A percentile compares a stretch with the other conserved stretches of the same genome.
phyloP scores from a whole-genome alignment of 202 grass and related monocot species.

The Eragrostis tef region DNA sequence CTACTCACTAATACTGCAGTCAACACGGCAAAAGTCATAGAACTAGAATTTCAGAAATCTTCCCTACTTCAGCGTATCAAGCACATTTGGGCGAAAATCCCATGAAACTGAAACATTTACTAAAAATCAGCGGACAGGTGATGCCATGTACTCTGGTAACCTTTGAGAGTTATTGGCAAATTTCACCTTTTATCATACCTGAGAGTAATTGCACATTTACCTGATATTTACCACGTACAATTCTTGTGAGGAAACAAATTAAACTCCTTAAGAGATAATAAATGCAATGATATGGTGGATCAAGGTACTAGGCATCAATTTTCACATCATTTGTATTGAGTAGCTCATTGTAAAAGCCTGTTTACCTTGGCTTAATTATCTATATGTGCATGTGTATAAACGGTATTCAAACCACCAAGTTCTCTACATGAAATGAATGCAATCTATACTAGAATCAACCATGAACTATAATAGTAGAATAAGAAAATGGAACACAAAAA shows the following conservation, averaged over 20 bases:
- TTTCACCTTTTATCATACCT: slow-evolving; percentile 1
- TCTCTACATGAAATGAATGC: too few relatives aligned
- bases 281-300: neutral
- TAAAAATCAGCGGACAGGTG: neutral
- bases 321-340: slow-evolving; percentile 1
- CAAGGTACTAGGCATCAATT: neutral
- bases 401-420: too few relatives aligned
- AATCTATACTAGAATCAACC: too few relatives aligned
- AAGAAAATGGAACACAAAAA: too few relatives aligned
- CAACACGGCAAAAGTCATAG: neutral
- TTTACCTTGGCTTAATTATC: neutral
- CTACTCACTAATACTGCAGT: neutral
- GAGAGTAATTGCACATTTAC: neutral
- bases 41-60: neutral
- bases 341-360: neutral
- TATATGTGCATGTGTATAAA: neutral
- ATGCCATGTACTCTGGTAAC: neutral
- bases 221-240: neutral
- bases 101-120: neutral
- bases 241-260: slow-evolving; percentile 10
- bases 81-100: too few relatives aligned
- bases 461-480: too few relatives aligned
- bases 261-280: neutral
- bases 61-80: neutral
- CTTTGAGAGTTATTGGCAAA: neutral